Evolutionary conservation across 1,284 basidiomycete species (phyloP), one percentile per base, ranked within the genome.

Genomic region (Boletus mariae): DNA sequence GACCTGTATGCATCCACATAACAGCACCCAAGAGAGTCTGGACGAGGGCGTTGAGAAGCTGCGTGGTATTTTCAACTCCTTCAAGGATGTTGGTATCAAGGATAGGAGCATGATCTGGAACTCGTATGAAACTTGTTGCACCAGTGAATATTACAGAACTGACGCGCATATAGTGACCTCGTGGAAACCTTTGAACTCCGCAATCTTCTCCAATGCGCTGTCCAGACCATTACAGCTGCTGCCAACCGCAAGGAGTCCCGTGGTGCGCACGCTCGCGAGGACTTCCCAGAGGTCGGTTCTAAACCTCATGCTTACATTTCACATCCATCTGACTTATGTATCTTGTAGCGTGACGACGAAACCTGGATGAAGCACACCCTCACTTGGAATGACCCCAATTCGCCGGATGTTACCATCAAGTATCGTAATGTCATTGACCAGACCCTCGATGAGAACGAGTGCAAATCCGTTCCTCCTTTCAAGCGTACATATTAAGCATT

Each of bases 21-120:
- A 55, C 70, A 90, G 95, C 64, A 98, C 93, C 35, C 95, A 98
- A 71, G 73, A 85, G 65, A 87, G 87, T 53, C 79, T 99, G 58
- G 94, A 98, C 65, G 87, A 96, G 65, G 97, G 97, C 76, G 92
- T 97, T 41, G 64, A 80, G 71, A 94, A 94, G 77, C 80, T 99
- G 69, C 80, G 80, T 58, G 78, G 83, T 53, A 93, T 98, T 60
- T 95, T 92, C 79, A 83, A 88, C 65, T 90, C 82, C 69, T 99
- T 87, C 75, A 82, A 90, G 62, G 82, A 97, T 49, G 89, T 99
- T 61, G 91, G 94, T 57, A 91, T 98, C 77, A 96, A 96, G 79
- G 97, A 99, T 75, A 84, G 96, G 68, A 93, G 90, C 71, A 92
- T 98, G 93, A 97, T 99, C 75, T 98, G 96, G 97, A 97, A 97